phyloP scores from a whole-genome alignment of 352 stramenopile genomes.

The Pythium grandisporangium region DNA sequence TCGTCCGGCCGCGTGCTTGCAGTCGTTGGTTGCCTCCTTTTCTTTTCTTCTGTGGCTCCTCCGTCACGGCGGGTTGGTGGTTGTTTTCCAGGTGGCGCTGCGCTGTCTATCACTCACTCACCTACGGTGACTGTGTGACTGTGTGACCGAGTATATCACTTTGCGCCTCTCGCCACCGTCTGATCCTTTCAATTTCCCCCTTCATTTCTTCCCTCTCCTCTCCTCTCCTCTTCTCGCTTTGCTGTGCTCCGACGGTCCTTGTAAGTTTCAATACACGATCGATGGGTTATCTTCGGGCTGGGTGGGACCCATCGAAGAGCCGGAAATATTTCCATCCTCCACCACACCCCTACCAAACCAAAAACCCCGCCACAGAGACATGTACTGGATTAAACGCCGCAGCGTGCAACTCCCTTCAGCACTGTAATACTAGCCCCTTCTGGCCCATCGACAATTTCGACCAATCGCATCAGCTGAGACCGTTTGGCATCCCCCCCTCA shows the following conservation, averaged over 20 bases:
- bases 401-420: neutral
- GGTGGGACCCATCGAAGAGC: no score
- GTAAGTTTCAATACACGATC: neutral
- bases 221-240: neutral
- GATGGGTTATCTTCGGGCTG: neutral
- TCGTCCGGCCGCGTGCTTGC: neutral
- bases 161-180: constrained; percentile 9
- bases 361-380: no score
- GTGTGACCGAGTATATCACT: no score
- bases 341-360: no score
- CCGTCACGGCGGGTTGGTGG: no score
- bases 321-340: no score
- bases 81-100: no score
- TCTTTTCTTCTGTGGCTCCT: constrained; percentile 3
- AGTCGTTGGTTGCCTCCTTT: neutral
- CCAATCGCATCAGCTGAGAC: constrained; percentile 7
- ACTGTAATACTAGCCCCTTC: neutral
- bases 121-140: no score
- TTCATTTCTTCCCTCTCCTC: neutral
- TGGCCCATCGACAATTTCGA: neutral
- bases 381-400: neutral
- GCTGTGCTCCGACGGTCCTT: neutral
- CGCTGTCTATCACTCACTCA: constrained; percentile 5
- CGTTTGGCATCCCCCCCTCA: neutral
- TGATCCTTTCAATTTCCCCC: constrained; percentile 41